phyloP scores from a whole-genome alignment of 164 flowering plant species.

The Pachysandra terminalis region DNA sequence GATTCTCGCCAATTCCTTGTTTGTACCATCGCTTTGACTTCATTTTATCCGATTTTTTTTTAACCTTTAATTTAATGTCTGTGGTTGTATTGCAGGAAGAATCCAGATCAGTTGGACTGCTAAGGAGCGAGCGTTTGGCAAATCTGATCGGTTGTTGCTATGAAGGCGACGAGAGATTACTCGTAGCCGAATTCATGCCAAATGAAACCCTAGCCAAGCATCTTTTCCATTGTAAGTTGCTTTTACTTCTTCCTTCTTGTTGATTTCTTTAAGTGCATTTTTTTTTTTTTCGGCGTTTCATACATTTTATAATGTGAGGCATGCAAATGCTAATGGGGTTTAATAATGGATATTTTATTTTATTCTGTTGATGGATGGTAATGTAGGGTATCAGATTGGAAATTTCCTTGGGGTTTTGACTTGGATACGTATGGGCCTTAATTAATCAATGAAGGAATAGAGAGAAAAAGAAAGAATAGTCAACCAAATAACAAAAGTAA shows the following conservation, averaged over 20 bases:
- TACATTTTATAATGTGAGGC: too few species aligned
- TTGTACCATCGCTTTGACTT: conserved; percentile 15
- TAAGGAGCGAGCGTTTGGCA: conserved; percentile 75
- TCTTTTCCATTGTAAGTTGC: conserved; percentile 78
- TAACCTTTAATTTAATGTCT: not conserved
- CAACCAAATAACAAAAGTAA: not conserved
- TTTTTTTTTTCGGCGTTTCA: too few species aligned
- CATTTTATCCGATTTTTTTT: not conserved
- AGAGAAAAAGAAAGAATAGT: too few species aligned
- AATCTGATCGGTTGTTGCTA: conserved; percentile 80
- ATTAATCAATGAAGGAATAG: not conserved
- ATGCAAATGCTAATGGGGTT: not conserved
- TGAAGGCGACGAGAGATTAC: conserved; percentile 79
- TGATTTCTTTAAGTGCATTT: not conserved
- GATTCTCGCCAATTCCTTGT: conserved; percentile 88
- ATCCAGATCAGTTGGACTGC: conserved; percentile 70
- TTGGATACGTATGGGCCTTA: not conserved
- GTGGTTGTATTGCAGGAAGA: conserved; percentile 53
- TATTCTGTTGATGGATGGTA: too few species aligned
- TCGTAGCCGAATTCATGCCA: conserved; percentile 90
- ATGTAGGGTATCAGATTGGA: not conserved
- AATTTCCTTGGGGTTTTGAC: not conserved
- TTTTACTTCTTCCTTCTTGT: not conserved
- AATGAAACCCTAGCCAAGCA: conserved; percentile 87
- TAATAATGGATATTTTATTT: too few species aligned